Base-by-base conservation (phyloP, 345 rosid genomes). In the Psidium guajava region DNA sequence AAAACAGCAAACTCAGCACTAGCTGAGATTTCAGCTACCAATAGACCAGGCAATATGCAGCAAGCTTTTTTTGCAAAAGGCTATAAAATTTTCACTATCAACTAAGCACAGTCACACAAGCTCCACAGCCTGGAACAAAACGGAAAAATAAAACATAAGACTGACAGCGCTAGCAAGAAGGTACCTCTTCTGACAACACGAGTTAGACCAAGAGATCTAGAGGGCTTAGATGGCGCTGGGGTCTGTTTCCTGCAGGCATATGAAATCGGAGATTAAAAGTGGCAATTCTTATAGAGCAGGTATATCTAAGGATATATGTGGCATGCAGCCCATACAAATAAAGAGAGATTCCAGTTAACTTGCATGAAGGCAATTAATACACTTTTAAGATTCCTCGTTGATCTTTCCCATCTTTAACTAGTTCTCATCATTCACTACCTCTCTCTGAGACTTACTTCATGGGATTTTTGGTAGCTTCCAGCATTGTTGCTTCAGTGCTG, bases 401-500 rank as follows among this genome's bases (percentile, higher is more conserved):
- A 2, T 21, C 80, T 69, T 36, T 69, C 6, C 20, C 9, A 36
- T 18, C 80, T 69, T 69, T 36, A 69, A 69, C 80, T 21, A 1
- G 47, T 69, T 77, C 82, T 82, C 58, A 55, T 54, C 36, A 75
- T 57, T 47, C 49, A 83, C 82, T 83, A 56, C 54, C 55, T 55
- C 18, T 28, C 36, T 55, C 44, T 28, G 42, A 84, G 55, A 51
- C 86, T 73, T 87, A 94, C 96, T 95, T 94, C 93, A 88, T 91
- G 25, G 96, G 96, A 77, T 88, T 93, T 92, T 93, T 94, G 89
- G 91, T 94, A 82, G 94, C 94, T 88, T 92, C 94, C 88, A 92
- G 74, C 16, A 89, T 92, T 86, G 92, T 85, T 87, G 91, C 91
- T 86, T 93, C 95, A 9, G 87, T 85, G 27, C 94, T 90, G 69